Evolutionary conservation across 768 basidiomycete genomes (phyloP), one percentile per base, ranked within the genome.

Genomic region (Boletus barrowsii): DNA sequence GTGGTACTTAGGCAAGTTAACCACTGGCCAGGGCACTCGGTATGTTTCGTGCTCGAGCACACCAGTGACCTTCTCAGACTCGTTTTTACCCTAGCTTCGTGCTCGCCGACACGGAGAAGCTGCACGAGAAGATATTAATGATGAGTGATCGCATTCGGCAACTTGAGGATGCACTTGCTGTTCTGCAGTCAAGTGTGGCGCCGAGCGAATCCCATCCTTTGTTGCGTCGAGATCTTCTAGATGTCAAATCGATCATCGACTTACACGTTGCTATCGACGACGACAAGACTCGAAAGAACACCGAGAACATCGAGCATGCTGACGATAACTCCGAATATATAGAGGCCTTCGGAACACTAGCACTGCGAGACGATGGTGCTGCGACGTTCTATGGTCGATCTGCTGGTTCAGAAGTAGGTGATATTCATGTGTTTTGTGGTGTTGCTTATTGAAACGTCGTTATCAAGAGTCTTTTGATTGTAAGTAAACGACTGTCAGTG

Each of bases 21-120:
- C 85, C 14, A 89, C 88, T 1, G 88, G 88, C 5, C 86, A 90
- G 64, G 88, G 88, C 18, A 90, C 88, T 39, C 78, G 87, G 87
- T 86, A 61, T 53, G 79, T 54, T 37, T 44, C 10, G 35, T 15
- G 35, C 50, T 22, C 22, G 15, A 10, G 33, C 22, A 18, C n/a
- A 10, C n/a, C 8, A 26, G 5, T 30, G 22, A 10, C 46, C 10
- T 30, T 26, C 52, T 46, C 10, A 55, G 30, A 48, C 33, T 29
- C 1, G 1, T 9, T 42, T 30, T 49, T 13, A 14, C 29, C 9
- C 4, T 42, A 87, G 86, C 37, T 87, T 87, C 59, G 87, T 88
- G 26, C 77, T 88, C 20, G 86, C 86, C 3, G 85, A 86, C 53
- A 87, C 86, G 1, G 86, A 87, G 54, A 81, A 81, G 52, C 71